Conservation (phyloP, 257 asterid species). For the Eucommia ulmoides region DNA sequence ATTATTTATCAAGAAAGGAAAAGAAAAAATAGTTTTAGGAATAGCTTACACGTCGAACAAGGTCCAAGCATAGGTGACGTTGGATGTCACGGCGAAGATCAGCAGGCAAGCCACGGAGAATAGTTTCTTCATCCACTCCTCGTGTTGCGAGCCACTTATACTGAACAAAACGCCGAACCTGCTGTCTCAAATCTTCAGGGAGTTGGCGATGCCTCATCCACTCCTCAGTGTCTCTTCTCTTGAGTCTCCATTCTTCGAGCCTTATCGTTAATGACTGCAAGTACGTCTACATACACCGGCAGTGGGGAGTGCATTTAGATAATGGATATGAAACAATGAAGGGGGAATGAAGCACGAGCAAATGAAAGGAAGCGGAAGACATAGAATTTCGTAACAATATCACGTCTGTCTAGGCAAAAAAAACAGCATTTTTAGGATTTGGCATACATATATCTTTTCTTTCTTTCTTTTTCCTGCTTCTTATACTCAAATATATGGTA, state of each 20-base stretch:
- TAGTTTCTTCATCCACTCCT: conserved; percentile 87
- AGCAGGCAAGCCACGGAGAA: conserved; percentile 57
- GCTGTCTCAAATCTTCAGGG: conserved; percentile 72
- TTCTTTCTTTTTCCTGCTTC: too few relatives aligned
- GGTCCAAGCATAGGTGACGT: conserved; percentile 93
- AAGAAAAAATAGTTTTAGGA: too few relatives aligned
- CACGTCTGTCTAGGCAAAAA: too few relatives aligned
- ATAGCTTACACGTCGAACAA: conserved; percentile 87
- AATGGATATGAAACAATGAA: too few relatives aligned
- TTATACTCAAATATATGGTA: too few relatives aligned
- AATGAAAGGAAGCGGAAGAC: too few relatives aligned
- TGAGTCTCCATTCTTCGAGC: conserved; percentile 90
- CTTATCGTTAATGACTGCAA: conserved; percentile 75
- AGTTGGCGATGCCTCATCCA: conserved; percentile 99
- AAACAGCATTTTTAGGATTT: too few relatives aligned
- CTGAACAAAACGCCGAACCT: conserved; percentile 80
- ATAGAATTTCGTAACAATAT: too few relatives aligned
- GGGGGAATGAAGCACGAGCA: too few relatives aligned
- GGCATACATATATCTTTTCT: too few relatives aligned
- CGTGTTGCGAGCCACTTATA: conserved; percentile 95
- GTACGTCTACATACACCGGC: conserved; percentile 66
- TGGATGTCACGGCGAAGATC: conserved; percentile 93
- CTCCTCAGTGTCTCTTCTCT: conserved; percentile 86
- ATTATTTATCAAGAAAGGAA: too few relatives aligned
- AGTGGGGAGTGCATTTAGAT: too few relatives aligned